Conservation (phyloP, 2,329 filamentous ascomycete genomes). For the Sporothrix schenckii region DNA sequence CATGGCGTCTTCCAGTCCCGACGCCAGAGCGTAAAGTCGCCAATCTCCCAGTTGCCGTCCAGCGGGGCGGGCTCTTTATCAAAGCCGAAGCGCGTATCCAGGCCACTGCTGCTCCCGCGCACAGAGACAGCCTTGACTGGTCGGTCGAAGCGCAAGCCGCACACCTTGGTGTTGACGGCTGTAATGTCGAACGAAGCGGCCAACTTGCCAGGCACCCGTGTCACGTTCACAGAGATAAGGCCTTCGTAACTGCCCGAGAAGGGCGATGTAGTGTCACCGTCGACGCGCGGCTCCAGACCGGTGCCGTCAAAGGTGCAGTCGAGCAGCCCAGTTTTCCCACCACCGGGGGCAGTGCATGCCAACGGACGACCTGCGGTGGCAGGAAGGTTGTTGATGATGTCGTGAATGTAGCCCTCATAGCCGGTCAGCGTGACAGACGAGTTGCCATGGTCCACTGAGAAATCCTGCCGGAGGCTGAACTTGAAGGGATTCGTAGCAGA, state of each 20-base stretch:
- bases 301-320: slow-evolving; percentile 72
- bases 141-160: slow-evolving; percentile 71
- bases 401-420: slow-evolving; percentile 65
- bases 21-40: slow-evolving; percentile 77
- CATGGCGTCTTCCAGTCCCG: slow-evolving; percentile 77
- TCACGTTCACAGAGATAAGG: slow-evolving; percentile 70
- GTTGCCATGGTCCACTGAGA: slow-evolving; percentile 73
- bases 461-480: slow-evolving; percentile 79
- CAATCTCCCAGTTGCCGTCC: slow-evolving; percentile 55
- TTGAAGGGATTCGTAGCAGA: slow-evolving; percentile 79
- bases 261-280: slow-evolving; percentile 62
- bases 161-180: slow-evolving; percentile 76
- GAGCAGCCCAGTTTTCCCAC: slow-evolving; percentile 54
- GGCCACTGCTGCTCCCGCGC: slow-evolving; percentile 55
- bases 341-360: slow-evolving; percentile 51
- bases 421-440: slow-evolving; percentile 72
- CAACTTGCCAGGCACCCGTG: slow-evolving; percentile 39
- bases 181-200: slow-evolving; percentile 67
- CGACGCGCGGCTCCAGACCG: slow-evolving; percentile 39
- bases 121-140: slow-evolving; percentile 68
- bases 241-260: slow-evolving; percentile 54
- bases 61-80: slow-evolving; percentile 51
- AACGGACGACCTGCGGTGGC: slow-evolving; percentile 66
- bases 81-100: slow-evolving; percentile 66
- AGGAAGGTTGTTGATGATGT: slow-evolving; percentile 70